Conservation (phyloP, 2,329 filamentous ascomycete genomes). For the Botrytis hyacinthi region DNA sequence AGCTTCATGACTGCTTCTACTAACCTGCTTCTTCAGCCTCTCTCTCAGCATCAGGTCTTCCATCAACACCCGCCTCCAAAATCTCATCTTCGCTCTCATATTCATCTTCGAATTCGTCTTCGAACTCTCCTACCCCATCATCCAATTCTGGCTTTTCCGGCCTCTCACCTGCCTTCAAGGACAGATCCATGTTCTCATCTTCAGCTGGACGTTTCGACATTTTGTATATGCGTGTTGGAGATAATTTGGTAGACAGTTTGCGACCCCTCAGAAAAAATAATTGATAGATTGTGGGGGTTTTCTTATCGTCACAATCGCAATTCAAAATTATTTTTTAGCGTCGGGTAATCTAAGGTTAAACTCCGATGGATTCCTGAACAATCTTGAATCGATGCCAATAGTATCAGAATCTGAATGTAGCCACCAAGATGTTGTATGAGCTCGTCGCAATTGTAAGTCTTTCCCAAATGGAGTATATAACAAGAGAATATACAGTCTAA, state of each 20-base stretch:
- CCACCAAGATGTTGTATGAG: slow-evolving; percentile 84
- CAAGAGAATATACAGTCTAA: slow-evolving; percentile 25
- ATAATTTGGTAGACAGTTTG: slow-evolving; percentile 6
- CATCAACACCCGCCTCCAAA: slow-evolving; percentile 90
- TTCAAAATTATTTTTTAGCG: slow-evolving; percentile 20
- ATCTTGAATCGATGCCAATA: slow-evolving; percentile 8
- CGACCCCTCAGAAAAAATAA: slow-evolving; percentile 20
- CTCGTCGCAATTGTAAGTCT: slow-evolving; percentile 84
- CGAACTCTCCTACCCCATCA: slow-evolving; percentile 74
- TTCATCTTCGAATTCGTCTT: slow-evolving; percentile 92
- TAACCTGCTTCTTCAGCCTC: slow-evolving; percentile 81
- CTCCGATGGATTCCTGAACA: slow-evolving; percentile 2
- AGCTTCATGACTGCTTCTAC: slow-evolving; percentile 28
- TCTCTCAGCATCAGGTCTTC: slow-evolving; percentile 84
- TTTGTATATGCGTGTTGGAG: slow-evolving; percentile 15
- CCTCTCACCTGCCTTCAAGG: slow-evolving; percentile 60
- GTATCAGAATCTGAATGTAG: slow-evolving; percentile 25
- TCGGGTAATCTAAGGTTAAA: slow-evolving; percentile 13
- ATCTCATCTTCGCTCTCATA: slow-evolving; percentile 92
- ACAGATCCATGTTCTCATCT: slow-evolving; percentile 45
- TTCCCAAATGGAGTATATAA: not conserved
- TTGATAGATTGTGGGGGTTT: slow-evolving; percentile 22
- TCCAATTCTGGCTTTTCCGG: slow-evolving; percentile 61
- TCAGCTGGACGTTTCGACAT: slow-evolving; percentile 63
- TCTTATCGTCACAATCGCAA: slow-evolving; percentile 29